Conservation (phyloP, 805 yeast genomes). For the Candida easanensis region DNA sequence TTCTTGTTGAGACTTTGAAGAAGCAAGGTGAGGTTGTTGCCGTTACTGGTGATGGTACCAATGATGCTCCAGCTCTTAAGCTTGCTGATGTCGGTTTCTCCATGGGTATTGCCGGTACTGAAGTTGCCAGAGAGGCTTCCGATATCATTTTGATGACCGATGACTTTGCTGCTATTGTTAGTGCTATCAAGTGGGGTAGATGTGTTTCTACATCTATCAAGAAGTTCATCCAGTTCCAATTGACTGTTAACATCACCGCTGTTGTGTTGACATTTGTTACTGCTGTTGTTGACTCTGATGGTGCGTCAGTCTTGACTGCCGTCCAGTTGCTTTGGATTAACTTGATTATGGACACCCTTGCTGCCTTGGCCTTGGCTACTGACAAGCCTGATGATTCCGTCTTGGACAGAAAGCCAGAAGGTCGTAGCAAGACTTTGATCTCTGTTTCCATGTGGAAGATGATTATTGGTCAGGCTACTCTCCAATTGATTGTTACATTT, state of each 20-base stretch:
- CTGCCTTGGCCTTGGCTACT: slow-evolving; percentile 96
- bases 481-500: slow-evolving; percentile 80
- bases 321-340: slow-evolving; percentile 98
- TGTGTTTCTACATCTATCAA: slow-evolving; percentile 93
- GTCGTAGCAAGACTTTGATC: slow-evolving; percentile 75
- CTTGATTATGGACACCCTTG: slow-evolving; percentile 96
- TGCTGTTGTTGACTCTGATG: slow-evolving; percentile 79
- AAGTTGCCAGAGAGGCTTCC: slow-evolving; percentile 97
- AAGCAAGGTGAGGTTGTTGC: slow-evolving; percentile 91
- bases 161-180: slow-evolving; percentile 90
- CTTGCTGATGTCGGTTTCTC: slow-evolving; percentile 98
- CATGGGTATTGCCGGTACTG: slow-evolving; percentile 98
- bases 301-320: slow-evolving; percentile 88
- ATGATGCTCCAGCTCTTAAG: slow-evolving; percentile 96
- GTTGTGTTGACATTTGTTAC: slow-evolving; percentile 90
- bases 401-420: slow-evolving; percentile 78
- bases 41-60: slow-evolving; percentile 98
- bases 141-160: slow-evolving; percentile 92
- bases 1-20: slow-evolving; percentile 78
- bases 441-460: slow-evolving; percentile 97
- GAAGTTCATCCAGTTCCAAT: slow-evolving; percentile 93
- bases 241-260: slow-evolving; percentile 97
- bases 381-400: slow-evolving; percentile 90
- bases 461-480: slow-evolving; percentile 83
- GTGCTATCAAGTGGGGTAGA: slow-evolving; percentile 98